Evolutionary conservation across 768 basidiomycete genomes (phyloP), one percentile per base, ranked within the genome.

Genomic region (Russula vinacea): DNA sequence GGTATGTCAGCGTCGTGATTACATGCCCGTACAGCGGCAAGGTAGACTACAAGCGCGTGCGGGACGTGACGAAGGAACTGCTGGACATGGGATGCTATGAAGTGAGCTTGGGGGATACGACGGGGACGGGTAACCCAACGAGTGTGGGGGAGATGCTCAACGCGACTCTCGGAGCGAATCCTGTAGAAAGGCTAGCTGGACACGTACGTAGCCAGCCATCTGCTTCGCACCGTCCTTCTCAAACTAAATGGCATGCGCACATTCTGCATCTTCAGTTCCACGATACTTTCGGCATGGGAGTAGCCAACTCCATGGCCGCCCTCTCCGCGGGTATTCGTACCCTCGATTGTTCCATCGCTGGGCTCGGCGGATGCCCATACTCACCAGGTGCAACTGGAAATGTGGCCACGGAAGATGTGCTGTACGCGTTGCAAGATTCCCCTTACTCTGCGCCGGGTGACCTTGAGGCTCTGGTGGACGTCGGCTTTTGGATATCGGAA

Each of bases 351-450:
- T 87, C 89, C 0, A 85, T 97, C 19, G 93, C 88, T 19, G 94
- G 95, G 0, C 84, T 98, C 1, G 95, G 96, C 3, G 94, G 95
- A 19, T 98, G 96, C 71, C 95, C 95, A 3, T 98, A 92, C 75
- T 94, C 95, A 1, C 96, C 95, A 2, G 94, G 94, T 6, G 94
- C 95, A 16, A 94, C 93, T 0, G 95, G 96, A 17, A 97, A 97
- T 69, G 91, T 97, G 19, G 88, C 93, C 0, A 98, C 96, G 0
- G 95, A 98, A 69, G 91, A 96, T 68, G 84, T 96, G 0, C 79
- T 96, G 10, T 94, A 97, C 67, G 89, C 90, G 0, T 80, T 98
- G 9, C 82, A 80, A 69, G 85, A 76, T 56, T 87, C 86, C 7
- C 77, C 77, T 52, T 85, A 84, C 73, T 81, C 78, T 5, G 84